Evolutionary conservation across 768 basidiomycete species (phyloP), one percentile per base, ranked within the genome.

Genomic region (Suillus bovinus): DNA sequence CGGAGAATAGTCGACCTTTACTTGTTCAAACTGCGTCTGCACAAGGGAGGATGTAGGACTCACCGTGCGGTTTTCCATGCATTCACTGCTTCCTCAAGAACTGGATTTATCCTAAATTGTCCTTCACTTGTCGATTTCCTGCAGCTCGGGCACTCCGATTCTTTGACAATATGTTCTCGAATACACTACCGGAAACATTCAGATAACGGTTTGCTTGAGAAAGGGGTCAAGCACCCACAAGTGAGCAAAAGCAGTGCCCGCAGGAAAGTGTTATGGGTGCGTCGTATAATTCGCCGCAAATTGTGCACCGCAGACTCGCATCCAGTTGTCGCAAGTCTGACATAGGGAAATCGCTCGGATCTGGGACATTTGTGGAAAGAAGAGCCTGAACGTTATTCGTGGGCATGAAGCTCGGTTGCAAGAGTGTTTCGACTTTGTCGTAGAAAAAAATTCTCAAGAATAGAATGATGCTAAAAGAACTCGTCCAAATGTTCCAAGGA

Each of bases 171-270:
- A 5, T 83, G 79, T 24, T 82, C 76, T 54, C 92, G 80, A 59
- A 93, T 85, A 70, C 93, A 94, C 92, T 94, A 62, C 24, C 52
- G 41, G 54, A 33, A 56, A 38, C 41, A 58, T 36, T 65, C 56
- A 71, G 39, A 36, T 59, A 62, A 31, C 11, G 20, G 41, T 13
- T 29, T 54, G 47, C 14, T 54, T 39, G 65, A 39, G 29, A 61
- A 22, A 38, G 24, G 3, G 41, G 46, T 54, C 14, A 27, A 3
- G 2, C 46, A 70, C 87, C 67, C 65, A 91, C 90, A 68, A 83
- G 70, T 16, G 90, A 91, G 76, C 93, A 94, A 71, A 93, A 94
- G 54, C 86, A 88, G 68, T 94, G 93, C 1, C 91, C 92, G 69
- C 93, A 94, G 6, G 72, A 72, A 5, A 94, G 81, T 3, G 84